Percentiles rank a stretch among this genome's conserved stretches.
These are phyloP conservation scores for Geotrichum cucujoidarum DNA, from an alignment of 1,139 yeast genomes.

Conservation along the genomic window DNA sequence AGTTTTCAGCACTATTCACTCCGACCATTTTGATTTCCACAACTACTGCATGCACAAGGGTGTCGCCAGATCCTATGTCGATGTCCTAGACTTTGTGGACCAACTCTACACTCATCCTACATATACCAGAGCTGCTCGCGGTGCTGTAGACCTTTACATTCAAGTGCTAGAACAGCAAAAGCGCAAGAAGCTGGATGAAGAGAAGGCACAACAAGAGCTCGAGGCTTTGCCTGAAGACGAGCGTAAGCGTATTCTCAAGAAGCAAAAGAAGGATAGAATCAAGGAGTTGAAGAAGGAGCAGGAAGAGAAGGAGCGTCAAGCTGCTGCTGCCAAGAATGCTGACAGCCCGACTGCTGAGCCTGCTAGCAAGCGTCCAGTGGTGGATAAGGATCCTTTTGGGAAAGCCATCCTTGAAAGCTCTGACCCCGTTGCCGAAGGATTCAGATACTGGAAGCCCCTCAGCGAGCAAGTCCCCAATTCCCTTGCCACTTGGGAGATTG, in stretches of 20 bases:
- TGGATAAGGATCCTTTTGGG: slow-evolving; percentile 46
- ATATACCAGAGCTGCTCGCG: slow-evolving; percentile 63
- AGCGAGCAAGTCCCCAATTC: slow-evolving; percentile 34
- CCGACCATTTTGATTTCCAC: slow-evolving; percentile 93
- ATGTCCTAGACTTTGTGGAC: slow-evolving; percentile 79
- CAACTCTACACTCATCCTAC: slow-evolving; percentile 61
- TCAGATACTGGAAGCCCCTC: slow-evolving; percentile 38
- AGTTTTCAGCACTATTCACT: slow-evolving; percentile 63
- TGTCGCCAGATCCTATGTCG: slow-evolving; percentile 76
- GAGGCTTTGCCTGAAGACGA: slow-evolving; percentile 34
- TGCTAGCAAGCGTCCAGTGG: slow-evolving; percentile 15
- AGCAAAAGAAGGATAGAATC: slow-evolving; percentile 41
- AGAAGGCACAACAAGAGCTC: slow-evolving; percentile 25
- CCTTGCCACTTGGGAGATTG: slow-evolving; percentile 40
- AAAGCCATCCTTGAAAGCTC: slow-evolving; percentile 35
- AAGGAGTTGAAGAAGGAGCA: slow-evolving; percentile 37
- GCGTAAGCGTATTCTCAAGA: slow-evolving; percentile 34
- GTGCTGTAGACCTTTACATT: slow-evolving; percentile 57
- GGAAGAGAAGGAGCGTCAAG: slow-evolving; percentile 12
- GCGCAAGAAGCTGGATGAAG: slow-evolving; percentile 23
- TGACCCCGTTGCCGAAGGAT: slow-evolving; percentile 41
- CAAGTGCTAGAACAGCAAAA: slow-evolving; percentile 36
- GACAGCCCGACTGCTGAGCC: slow-evolving; percentile 21
- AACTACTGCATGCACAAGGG: slow-evolving; percentile 88
- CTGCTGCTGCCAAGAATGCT: slow-evolving; percentile 24